These are phyloP conservation scores for Tetrapisispora arboricola DNA, from an alignment of 805 yeast genomes.

Conservation along the genomic window DNA sequence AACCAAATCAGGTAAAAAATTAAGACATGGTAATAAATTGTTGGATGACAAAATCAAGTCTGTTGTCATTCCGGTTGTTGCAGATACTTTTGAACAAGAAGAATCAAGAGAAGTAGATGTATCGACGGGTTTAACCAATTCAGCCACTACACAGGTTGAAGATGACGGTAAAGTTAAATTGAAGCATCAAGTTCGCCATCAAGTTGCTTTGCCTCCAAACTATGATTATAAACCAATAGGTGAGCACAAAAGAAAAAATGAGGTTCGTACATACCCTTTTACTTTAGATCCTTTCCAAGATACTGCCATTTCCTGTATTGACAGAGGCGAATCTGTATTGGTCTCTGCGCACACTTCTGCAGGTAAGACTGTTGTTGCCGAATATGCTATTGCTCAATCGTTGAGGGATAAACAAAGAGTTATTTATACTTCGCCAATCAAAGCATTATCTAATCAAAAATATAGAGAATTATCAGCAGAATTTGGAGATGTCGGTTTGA, in stretches of 20 bases:
- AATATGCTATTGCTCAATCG: slow-evolving; percentile 95
- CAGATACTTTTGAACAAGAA: slow-evolving; percentile 80
- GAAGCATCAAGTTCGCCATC: slow-evolving; percentile 93
- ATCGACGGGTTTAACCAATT: slow-evolving; percentile 55
- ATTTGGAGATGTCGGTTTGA: slow-evolving; percentile 93
- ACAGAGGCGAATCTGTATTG: slow-evolving; percentile 84
- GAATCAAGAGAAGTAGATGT: slow-evolving; percentile 84
- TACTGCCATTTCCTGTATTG: slow-evolving; percentile 91
- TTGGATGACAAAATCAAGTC: slow-evolving; percentile 34
- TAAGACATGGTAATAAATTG: slow-evolving; percentile 21
- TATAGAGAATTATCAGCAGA: slow-evolving; percentile 87
- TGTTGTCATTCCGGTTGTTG: slow-evolving; percentile 60
- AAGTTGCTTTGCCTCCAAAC: slow-evolving; percentile 91
- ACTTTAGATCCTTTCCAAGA: slow-evolving; percentile 95
- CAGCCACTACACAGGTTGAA: slow-evolving; percentile 30
- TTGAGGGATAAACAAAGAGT: slow-evolving; percentile 84
- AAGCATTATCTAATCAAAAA: slow-evolving; percentile 89
- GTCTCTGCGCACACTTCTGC: slow-evolving; percentile 98
- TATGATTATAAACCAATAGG: slow-evolving; percentile 83
- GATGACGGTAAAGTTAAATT: slow-evolving; percentile 52
- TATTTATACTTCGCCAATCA: slow-evolving; percentile 90
- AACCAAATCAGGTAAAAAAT: slow-evolving; percentile 15
- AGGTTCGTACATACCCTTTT: slow-evolving; percentile 89
- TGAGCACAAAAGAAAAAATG: slow-evolving; percentile 64
- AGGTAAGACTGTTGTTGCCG: slow-evolving; percentile 95